phyloP scores from a whole-genome alignment of 2,329 filamentous ascomycete species.

The Sclerotinia nivalis region DNA sequence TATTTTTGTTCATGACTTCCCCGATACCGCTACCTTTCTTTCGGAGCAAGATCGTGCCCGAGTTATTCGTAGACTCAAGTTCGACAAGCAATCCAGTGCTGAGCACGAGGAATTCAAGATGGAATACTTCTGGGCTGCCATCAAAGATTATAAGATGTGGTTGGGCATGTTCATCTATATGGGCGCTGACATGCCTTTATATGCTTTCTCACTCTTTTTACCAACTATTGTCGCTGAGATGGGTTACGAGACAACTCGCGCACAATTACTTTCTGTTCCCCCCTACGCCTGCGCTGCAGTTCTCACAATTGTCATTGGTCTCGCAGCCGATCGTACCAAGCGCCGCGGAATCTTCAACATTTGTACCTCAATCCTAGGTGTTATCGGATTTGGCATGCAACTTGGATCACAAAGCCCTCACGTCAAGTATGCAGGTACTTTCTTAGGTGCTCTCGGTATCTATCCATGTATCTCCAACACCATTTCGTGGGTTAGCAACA shows the following conservation, averaged over 20 bases:
- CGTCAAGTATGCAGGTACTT: slow-evolving; percentile 79
- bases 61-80: slow-evolving; percentile 67
- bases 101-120: slow-evolving; percentile 74
- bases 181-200: slow-evolving; percentile 71
- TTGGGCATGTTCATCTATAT: slow-evolving; percentile 75
- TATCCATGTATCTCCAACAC: slow-evolving; percentile 86
- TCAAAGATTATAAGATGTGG: slow-evolving; percentile 88
- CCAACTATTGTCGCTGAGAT: slow-evolving; percentile 72
- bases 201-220: slow-evolving; percentile 75
- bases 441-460: slow-evolving; percentile 81
- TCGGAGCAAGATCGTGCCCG: slow-evolving; percentile 67
- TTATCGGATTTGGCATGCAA: slow-evolving; percentile 80
- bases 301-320: slow-evolving; percentile 69
- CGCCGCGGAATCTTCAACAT: slow-evolving; percentile 82
- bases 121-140: slow-evolving; percentile 67
- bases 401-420: slow-evolving; percentile 61
- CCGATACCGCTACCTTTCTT: slow-evolving; percentile 66
- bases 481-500: slow-evolving; percentile 84
- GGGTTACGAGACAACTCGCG: slow-evolving; percentile 57
- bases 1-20: slow-evolving; percentile 32
- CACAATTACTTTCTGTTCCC: slow-evolving; percentile 73
- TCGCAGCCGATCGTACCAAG: slow-evolving; percentile 71
- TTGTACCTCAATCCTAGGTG: slow-evolving; percentile 64
- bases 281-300: slow-evolving; percentile 73
- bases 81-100: slow-evolving; percentile 73